These are phyloP conservation scores for Raddia distichophylla DNA, from an alignment of 176 grass and related monocot genomes.

Conservation along the genomic window DNA sequence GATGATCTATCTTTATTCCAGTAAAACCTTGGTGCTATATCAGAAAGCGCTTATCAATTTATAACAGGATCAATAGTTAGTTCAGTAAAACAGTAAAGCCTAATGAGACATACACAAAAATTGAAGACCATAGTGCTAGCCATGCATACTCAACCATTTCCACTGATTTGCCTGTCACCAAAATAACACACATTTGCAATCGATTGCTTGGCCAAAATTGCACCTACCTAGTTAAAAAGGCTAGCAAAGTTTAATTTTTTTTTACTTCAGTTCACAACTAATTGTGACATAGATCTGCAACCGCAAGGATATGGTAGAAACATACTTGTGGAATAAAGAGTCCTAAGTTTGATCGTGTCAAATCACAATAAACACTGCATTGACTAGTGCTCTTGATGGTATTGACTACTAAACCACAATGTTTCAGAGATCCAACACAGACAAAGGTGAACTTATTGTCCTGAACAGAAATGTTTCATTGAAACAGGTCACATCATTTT, in stretches of 20 bases:
- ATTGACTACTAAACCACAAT: slow-evolving; percentile 7
- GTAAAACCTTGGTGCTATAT: not conserved
- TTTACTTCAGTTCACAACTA: not conserved
- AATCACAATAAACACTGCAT: not conserved
- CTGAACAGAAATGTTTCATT: not conserved
- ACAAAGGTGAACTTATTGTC: not conserved
- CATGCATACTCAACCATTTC: not conserved
- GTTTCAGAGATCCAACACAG: not conserved
- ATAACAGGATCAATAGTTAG: not conserved
- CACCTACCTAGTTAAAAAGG: not conserved
- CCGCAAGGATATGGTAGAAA: not conserved
- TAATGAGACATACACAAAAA: not conserved
- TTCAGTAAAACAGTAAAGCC: slow-evolving; percentile 12
- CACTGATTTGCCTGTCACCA: not conserved
- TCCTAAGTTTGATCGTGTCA: not conserved
- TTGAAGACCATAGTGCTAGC: not conserved
- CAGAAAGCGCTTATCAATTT: not conserved
- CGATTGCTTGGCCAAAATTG: not conserved
- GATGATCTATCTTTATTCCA: not conserved
- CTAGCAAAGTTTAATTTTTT: not conserved
- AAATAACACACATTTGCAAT: not conserved
- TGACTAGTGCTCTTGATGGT: not conserved
- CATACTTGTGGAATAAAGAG: not conserved
- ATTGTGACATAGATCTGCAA: not conserved
- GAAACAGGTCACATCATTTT: slow-evolving; percentile 7